These are phyloP conservation scores for Hibiscus syriacus DNA, from an alignment of 345 rosid species.

Conservation along the genomic window DNA sequence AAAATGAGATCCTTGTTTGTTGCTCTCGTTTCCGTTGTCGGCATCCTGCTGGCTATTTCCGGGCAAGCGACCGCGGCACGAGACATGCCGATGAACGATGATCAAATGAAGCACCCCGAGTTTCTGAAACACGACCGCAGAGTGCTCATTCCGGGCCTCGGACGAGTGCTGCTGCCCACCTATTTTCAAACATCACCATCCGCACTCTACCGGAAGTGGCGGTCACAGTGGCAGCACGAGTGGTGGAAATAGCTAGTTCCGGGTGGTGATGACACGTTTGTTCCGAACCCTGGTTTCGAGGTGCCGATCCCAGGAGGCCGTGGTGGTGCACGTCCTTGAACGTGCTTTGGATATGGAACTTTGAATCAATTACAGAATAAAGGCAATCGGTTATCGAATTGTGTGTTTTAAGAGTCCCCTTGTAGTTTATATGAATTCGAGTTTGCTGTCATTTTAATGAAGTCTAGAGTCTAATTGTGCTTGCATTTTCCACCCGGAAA, in stretches of 20 bases:
- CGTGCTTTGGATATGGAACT: conserved; percentile 20
- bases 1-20: conserved; percentile 13
- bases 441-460: neutral
- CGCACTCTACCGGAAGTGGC: conserved; percentile 17
- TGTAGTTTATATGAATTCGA: neutral
- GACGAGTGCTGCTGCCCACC: conserved; percentile 56
- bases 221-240: neutral
- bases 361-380: conserved; percentile 1
- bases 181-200: conserved; percentile 20
- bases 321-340: conserved; percentile 30
- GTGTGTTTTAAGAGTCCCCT: neutral
- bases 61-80: conserved; percentile 42
- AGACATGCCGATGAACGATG: conserved; percentile 31
- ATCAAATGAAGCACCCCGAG: conserved; percentile 50
- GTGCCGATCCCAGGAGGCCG: conserved; percentile 35
- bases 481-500: neutral
- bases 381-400: neutral
- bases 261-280: conserved; percentile 53
- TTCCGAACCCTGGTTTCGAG: conserved; percentile 61
- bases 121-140: conserved; percentile 29
- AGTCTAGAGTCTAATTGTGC: neutral
- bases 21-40: conserved; percentile 16
- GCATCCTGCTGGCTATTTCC: conserved; percentile 24
- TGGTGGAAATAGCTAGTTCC: conserved; percentile 22
- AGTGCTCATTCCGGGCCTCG: conserved; percentile 58